These are phyloP conservation scores for Hevea brasiliensis DNA, from an alignment of 345 rosid species.

Conservation along the genomic window DNA sequence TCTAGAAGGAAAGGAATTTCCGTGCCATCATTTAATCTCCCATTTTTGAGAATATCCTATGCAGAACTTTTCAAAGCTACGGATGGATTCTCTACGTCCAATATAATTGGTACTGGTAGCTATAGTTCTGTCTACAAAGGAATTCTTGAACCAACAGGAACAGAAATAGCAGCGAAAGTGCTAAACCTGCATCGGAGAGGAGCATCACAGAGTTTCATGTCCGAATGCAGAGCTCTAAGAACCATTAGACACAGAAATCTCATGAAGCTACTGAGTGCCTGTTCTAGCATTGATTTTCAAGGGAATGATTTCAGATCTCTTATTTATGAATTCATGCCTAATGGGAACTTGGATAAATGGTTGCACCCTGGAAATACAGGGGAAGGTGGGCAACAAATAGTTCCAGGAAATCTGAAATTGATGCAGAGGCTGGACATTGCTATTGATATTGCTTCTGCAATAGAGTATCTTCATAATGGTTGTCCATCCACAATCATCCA, in stretches of 20 bases:
- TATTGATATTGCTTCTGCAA: no score
- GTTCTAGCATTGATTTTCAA: slow-evolving; percentile 35
- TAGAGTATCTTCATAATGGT: no score
- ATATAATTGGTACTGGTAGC: no score
- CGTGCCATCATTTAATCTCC: neutral
- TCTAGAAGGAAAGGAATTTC: neutral
- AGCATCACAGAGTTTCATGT: slow-evolving; percentile 46
- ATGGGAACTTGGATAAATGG: slow-evolving; percentile 50
- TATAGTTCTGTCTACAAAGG: slow-evolving; percentile 40
- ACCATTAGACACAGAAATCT: slow-evolving; percentile 45
- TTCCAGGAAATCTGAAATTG: no score
- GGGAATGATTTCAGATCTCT: slow-evolving; percentile 57
- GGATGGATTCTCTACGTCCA: no score
- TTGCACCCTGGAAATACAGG: slow-evolving; percentile 14
- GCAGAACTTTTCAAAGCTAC: no score
- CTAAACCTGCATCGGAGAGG: slow-evolving; percentile 37
- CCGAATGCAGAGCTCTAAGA: slow-evolving; percentile 43
- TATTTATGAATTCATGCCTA: slow-evolving; percentile 45
- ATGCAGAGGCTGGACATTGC: no score
- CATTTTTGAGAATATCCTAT: no score
- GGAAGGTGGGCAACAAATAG: neutral
- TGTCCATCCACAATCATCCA: no score
- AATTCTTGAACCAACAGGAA: slow-evolving; percentile 13
- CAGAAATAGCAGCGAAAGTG: slow-evolving; percentile 36
- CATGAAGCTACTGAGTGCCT: slow-evolving; percentile 34